Percentiles rank a stretch among this genome's conserved stretches.
Evolutionary conservation across 805 yeast genomes (phyloP).

Genomic region (Yamadazyma kitorensis): DNA sequence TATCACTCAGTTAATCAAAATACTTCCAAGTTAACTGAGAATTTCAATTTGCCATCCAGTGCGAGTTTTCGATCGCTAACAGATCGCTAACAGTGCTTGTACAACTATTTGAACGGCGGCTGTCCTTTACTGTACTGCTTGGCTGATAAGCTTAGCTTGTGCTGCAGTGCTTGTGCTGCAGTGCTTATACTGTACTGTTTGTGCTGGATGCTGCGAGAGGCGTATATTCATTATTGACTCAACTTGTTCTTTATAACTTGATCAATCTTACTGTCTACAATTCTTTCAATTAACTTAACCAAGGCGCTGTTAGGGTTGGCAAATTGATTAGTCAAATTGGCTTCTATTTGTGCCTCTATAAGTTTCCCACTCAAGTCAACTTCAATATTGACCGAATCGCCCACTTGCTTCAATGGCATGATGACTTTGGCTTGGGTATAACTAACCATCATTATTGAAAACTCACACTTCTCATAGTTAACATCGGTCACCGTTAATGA

Average conservation of each 20-base stretch:
- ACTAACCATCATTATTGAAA: conserved; percentile 86
- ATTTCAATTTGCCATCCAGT: too few relatives aligned
- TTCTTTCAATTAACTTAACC: conserved; percentile 39
- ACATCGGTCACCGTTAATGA: conserved; percentile 85
- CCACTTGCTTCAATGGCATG: conserved; percentile 61
- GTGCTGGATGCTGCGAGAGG: conserved; percentile 1
- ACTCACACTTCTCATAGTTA: conserved; percentile 52
- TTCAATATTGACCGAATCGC: conserved; percentile 79
- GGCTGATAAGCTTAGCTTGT: too few relatives aligned
- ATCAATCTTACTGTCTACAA: conserved; percentile 31
- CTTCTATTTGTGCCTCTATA: conserved; percentile 78
- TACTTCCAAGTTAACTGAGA: too few relatives aligned
- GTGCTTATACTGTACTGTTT: too few relatives aligned
- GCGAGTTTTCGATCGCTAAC: too few relatives aligned
- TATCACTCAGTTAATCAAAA: too few relatives aligned
- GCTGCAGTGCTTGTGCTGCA: too few relatives aligned
- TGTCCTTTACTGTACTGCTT: too few relatives aligned
- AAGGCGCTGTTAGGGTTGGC: conserved; percentile 48
- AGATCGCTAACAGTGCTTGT: too few relatives aligned
- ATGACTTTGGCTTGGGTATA: conserved; percentile 85
- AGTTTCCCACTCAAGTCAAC: conserved; percentile 94
- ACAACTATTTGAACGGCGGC: too few relatives aligned
- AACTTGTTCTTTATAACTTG: conserved; percentile 4
- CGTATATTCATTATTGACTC: conserved; percentile 1
- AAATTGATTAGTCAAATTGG: conserved; percentile 54